Evolutionary conservation across 2,329 filamentous ascomycete genomes (phyloP), one percentile per base, ranked within the genome.

Genomic region (Sporothrix schenckii): DNA sequence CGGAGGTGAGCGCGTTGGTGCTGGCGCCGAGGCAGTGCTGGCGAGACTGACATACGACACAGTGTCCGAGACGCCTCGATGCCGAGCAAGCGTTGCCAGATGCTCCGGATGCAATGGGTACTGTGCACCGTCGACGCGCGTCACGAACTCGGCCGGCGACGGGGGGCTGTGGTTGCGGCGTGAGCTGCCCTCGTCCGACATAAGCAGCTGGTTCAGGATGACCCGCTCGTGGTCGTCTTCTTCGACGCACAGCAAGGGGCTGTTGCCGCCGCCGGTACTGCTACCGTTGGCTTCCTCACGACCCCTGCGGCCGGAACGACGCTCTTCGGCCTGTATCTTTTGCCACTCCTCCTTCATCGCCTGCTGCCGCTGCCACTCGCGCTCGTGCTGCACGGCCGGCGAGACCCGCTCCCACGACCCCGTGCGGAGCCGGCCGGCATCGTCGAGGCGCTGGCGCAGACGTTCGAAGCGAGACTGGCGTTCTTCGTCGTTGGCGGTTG

Each of bases 391-490:
- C 47, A 69, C 39, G n/a, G 47, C 21, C 27, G 72, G 72, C 44
- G 71, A 72, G 13, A 72, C 16, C 14, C 72, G 72, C 34, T 71
- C 69, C 68, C 69, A 73, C 9, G 71, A 73, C 1, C 70, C 65
- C 7, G 68, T 34, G 14, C 72, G 65, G 0, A 63, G 14, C 6
- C 34, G 50, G 44, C 70, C 72, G 13, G 30, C 24, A 41, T 73
- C 70, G 58, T 73, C 72, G 4, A 49, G 65, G 21, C 65, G 58
- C 44, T 52, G 30, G 30, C 68, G 65, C 14, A 52, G 14, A 5
- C 49, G 58, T 11, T 65, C 65, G 7, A 27, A 53, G 44, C 39
- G 52, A 9, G 67, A 53, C 16, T 44, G 34, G 63, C 49, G 65
- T 27, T n/a, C 63, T 49, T 47, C 34, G 4, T 63, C 53, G 1